phyloP scores from a whole-genome alignment of 306 rosid species.

The Sechiopsis laciniata region DNA sequence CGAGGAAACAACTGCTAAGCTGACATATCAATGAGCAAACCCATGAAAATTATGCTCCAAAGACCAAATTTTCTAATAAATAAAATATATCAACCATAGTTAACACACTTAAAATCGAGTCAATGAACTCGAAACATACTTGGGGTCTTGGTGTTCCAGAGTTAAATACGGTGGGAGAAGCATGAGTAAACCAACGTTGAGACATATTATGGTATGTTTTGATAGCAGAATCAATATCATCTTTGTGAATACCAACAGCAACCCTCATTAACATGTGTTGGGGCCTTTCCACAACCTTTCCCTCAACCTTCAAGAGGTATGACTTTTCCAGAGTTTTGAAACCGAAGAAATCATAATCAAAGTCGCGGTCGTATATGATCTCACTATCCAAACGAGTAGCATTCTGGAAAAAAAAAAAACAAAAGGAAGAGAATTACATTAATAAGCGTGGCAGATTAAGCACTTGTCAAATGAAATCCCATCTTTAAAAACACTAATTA shows the following conservation, averaged over 20 bases:
- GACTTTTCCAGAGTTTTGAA: conserved; percentile 97
- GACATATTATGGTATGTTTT: conserved; percentile 62
- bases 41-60: background rate
- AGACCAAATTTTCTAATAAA: background rate
- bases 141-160: no score
- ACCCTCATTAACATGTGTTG: conserved; percentile 99
- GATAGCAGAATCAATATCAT: conserved; percentile 75
- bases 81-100: background rate
- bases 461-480: background rate
- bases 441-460: background rate
- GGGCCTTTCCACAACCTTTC: conserved; percentile 84
- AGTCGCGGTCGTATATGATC: conserved; percentile 89
- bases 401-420: conserved; percentile 37
- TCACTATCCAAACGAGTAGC: conserved; percentile 88
- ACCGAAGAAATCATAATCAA: conserved; percentile 90
- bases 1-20: conserved; percentile 95
- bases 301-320: conserved; percentile 74
- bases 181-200: no score
- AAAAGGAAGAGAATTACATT: background rate
- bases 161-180: no score
- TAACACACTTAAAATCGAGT: background rate
- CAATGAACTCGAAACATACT: no score
- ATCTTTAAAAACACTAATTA: background rate
- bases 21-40: conserved; percentile 27
- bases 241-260: conserved; percentile 91